phyloP scores from a whole-genome alignment of 208 protist species.

The Crithidia expoeki region DNA sequence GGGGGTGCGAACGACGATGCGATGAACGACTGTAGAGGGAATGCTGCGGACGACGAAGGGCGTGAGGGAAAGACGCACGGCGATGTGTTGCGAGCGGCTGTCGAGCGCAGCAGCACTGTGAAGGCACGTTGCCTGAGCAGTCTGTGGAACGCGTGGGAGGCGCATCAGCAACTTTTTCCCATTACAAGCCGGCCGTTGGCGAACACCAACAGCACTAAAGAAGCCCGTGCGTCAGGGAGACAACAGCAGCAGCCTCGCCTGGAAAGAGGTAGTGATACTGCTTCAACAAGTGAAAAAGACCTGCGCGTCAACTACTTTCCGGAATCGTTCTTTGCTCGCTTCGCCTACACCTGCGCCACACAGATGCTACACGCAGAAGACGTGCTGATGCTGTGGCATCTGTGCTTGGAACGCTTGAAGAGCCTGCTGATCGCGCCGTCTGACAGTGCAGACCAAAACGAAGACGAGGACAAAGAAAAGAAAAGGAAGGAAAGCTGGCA shows the following conservation, averaged over 20 bases:
- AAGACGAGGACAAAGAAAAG: neutral
- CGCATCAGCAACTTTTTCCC: conserved; percentile 19
- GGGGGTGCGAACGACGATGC: neutral
- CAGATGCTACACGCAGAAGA: conserved; percentile 37
- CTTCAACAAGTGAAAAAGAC: conserved; percentile 26
- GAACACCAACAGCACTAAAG: neutral
- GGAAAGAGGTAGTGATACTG: neutral
- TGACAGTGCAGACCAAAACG: neutral
- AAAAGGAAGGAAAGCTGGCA: conserved; percentile 18
- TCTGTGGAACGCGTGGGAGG: conserved; percentile 25
- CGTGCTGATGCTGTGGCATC: conserved; percentile 45
- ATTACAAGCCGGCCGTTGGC: neutral
- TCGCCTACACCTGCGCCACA: conserved; percentile 55
- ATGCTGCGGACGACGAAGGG: neutral
- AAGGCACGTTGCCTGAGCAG: conserved; percentile 22
- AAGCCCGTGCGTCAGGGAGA: neutral
- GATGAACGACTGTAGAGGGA: neutral
- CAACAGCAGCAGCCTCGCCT: neutral
- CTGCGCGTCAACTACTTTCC: conserved; percentile 73
- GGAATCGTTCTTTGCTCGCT: conserved; percentile 72
- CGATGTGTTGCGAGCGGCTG: neutral
- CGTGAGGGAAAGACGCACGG: neutral
- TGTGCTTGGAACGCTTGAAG: conserved; percentile 43
- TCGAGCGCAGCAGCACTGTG: conserved; percentile 1
- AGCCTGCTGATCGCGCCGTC: conserved; percentile 11